A percentile compares a stretch with the other conserved stretches of the same genome.
These are phyloP conservation scores for Emmonsiellopsis sp. DNA, from an alignment of 2,329 filamentous ascomycete genomes.

Conservation along the genomic window DNA sequence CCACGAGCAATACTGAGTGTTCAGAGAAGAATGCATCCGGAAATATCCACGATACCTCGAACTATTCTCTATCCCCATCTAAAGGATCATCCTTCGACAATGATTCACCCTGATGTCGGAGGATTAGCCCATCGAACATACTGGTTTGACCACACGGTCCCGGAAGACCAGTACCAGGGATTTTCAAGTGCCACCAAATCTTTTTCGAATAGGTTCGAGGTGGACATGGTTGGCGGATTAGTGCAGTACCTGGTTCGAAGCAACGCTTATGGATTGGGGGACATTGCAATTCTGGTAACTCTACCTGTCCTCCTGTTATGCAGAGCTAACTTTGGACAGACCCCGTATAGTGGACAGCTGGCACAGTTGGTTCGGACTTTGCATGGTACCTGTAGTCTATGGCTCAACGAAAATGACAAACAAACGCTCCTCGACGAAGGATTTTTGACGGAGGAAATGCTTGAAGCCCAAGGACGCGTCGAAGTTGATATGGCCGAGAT, in stretches of 20 bases:
- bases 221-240: slow-evolving; percentile 18
- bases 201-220: slow-evolving; percentile 19
- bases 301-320: neutral
- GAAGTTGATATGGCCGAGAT: neutral
- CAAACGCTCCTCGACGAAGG: slow-evolving; percentile 16
- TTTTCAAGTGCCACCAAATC: slow-evolving; percentile 13
- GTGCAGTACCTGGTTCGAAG: slow-evolving; percentile 18
- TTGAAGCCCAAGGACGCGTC: neutral
- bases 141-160: slow-evolving; percentile 21
- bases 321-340: slow-evolving; percentile 6
- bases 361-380: slow-evolving; percentile 14
- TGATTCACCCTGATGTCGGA: slow-evolving; percentile 8
- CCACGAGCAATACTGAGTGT: slow-evolving; percentile 16
- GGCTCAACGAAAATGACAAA: slow-evolving; percentile 19
- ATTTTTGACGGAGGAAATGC: neutral
- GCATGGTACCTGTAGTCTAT: slow-evolving; percentile 16
- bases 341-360: slow-evolving; percentile 22
- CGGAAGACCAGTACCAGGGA: slow-evolving; percentile 12
- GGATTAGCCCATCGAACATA: slow-evolving; percentile 19
- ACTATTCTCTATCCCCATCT: slow-evolving; percentile 20
- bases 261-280: slow-evolving; percentile 17
- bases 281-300: slow-evolving; percentile 21
- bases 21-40: slow-evolving; percentile 24
- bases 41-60: slow-evolving; percentile 19
- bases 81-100: slow-evolving; percentile 11